Evolutionary conservation across 257 asterid species (phyloP).

Genomic region (Jacaranda copaia): DNA sequence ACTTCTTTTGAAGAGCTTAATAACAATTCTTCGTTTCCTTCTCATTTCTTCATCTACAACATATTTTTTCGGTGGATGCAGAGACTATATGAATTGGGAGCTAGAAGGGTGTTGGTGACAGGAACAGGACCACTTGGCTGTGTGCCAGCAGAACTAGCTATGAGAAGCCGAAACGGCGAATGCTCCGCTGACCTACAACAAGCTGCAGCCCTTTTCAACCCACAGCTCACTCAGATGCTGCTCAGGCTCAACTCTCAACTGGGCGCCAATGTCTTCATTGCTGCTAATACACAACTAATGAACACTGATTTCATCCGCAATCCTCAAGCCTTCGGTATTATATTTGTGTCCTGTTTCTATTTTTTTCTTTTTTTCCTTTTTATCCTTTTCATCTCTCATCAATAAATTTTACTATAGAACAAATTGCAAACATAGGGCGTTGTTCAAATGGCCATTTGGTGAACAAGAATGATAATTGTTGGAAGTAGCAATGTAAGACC

Average conservation of each 20-base stretch:
- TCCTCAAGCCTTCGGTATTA: conserved; percentile 66
- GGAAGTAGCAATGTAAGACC: no score
- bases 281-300: conserved; percentile 63
- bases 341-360: neutral
- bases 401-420: neutral
- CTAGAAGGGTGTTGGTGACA: conserved; percentile 64
- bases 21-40: no score
- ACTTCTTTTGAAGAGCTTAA: no score
- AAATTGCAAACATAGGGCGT: no score
- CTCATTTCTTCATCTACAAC: neutral
- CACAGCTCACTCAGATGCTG: conserved; percentile 65
- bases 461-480: no score
- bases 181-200: conserved; percentile 64
- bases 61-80: conserved; percentile 21
- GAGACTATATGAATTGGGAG: conserved; percentile 65
- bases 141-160: conserved; percentile 79
- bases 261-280: conserved; percentile 53
- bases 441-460: no score
- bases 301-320: conserved; percentile 54
- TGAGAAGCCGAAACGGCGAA: conserved; percentile 63
- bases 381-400: neutral
- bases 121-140: conserved; percentile 90
- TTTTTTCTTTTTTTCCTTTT: neutral
- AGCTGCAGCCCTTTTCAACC: conserved; percentile 72
- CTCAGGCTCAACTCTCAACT: conserved; percentile 46